Evolutionary conservation across 2,329 filamentous ascomycete genomes (phyloP), one percentile per base, ranked within the genome.

Genomic region (Metarhizium guizhouense): DNA sequence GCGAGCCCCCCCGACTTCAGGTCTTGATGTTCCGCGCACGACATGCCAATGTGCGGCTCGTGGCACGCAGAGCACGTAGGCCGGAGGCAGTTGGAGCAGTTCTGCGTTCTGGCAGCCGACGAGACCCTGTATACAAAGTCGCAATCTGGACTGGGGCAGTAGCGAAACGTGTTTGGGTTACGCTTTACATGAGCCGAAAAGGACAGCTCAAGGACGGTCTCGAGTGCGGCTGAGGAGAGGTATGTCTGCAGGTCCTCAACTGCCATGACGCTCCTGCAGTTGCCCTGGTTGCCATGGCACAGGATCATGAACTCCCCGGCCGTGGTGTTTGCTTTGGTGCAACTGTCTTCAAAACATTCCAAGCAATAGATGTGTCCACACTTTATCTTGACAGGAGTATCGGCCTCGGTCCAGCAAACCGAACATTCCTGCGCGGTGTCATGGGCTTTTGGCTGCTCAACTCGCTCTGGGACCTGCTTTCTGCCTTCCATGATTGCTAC

Each of bases 131-230:
- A 79, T 10, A 77, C 61, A 18, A 69, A 67, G 6, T 59, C 64
- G 55, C 76, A 79, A 58, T 76, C 73, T 0, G 74, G 67, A 0
- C 72, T 74, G 2, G 74, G 71, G 53, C 76, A 79, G 58, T 70
- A 70, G 4, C 63, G 67, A 11, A 77, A 63, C 0, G 57, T 43
- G 10, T 63, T 43, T 1, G 70, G 68, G 34, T 67, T 63, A 4
- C 58, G 65, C 5, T 63, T 65, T 40, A 76, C 58, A 56, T 75
- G 67, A 0, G 66, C 61, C 3, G 59, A 55, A 53, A 75, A 72
- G 0, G 72, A 72, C 1, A 61, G 59, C n/a, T 69, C 57, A 4
- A 76, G 65, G 2, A 76, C n/a, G 14, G 63, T 60, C 45, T 76
- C 72, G 16, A 75, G 69, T 42, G 25, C 47, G 11, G 53, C 59